phyloP scores from a whole-genome alignment of 139 green algal genomes.

The Parachlorella kessleri region DNA sequence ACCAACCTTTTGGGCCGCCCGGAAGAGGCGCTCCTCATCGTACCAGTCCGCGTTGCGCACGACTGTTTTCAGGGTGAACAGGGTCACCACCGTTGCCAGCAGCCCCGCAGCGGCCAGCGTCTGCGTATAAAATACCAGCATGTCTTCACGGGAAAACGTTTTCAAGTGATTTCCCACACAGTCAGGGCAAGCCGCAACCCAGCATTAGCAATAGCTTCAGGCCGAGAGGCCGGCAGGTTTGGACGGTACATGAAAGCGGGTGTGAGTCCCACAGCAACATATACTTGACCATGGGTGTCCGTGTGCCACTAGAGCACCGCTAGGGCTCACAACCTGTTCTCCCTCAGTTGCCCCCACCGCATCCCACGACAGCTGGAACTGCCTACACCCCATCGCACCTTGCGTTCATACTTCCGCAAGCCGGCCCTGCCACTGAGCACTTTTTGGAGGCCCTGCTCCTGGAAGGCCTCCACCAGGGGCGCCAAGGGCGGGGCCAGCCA shows the following conservation, averaged over 20 bases:
- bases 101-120: background rate
- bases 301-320: too few relatives aligned
- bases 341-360: background rate
- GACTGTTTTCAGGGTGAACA: constrained; percentile 46
- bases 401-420: too few relatives aligned
- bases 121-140: background rate
- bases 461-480: constrained; percentile 5
- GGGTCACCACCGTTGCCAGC: constrained; percentile 24
- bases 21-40: constrained; percentile 73
- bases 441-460: background rate
- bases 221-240: too few relatives aligned
- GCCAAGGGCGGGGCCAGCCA: constrained; percentile 22
- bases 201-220: too few relatives aligned
- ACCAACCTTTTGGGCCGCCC: constrained; percentile 54
- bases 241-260: too few relatives aligned
- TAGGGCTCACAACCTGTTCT: too few relatives aligned
- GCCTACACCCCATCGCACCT: background rate
- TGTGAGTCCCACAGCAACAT: too few relatives aligned
- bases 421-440: background rate
- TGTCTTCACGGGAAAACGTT: too few relatives aligned
- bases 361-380: background rate
- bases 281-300: too few relatives aligned
- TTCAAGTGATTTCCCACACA: too few relatives aligned
- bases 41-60: constrained; percentile 73
- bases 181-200: too few relatives aligned